Evolutionary conservation across 1,284 basidiomycete genomes (phyloP), one percentile per base, ranked within the genome.

Genomic region (Irpex sp.): DNA sequence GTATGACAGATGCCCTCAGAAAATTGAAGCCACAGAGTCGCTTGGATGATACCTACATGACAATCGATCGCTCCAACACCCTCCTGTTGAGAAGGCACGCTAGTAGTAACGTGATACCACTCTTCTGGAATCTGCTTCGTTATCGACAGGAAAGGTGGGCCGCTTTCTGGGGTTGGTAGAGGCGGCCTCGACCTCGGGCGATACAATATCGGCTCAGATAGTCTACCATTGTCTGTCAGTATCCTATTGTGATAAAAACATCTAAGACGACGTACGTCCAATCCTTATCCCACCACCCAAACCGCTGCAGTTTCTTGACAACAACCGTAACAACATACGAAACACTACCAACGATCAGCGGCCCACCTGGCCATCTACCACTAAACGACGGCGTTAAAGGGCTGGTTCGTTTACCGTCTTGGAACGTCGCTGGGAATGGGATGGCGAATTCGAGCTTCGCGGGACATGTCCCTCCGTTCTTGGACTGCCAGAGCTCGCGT

Each of bases 381-480:
- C 76, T 68, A 70, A 81, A 85, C 1, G 85, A 79, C 3, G 88
- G 87, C 0, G 87, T 87, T 3, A 88, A 73, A 8, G 79, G 74
- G 44, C 68, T 64, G 4, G 68, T 67, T 11, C 67, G 61, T 31
- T 70, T 71, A 5, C 69, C 72, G 57, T 83, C 77, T 40, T 70
- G 67, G 69, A 81, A 89, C 1, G 69, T 71, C 0, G 78, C 62
- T 4, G 87, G 86, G 36, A 89, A 76, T 1, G 74, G 64, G 19
- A 78, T 66, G 5, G 77, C 76, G 65, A 90, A 82, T 0, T 81
- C 75, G n/a, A 88, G 67, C 36, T 80, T 73, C 60, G 73, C 68
- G 2, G 83, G 86, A 66, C 81, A 87, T 9, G 49, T 6, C 5
- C 4, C 49, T 0, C 68, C 37, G 5, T 65, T 60, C 3, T 59